A percentile compares a stretch with the other conserved stretches of the same genome.
Conservation (phyloP, 1,284 basidiomycete genomes). For the Boletus hoseneyae region DNA sequence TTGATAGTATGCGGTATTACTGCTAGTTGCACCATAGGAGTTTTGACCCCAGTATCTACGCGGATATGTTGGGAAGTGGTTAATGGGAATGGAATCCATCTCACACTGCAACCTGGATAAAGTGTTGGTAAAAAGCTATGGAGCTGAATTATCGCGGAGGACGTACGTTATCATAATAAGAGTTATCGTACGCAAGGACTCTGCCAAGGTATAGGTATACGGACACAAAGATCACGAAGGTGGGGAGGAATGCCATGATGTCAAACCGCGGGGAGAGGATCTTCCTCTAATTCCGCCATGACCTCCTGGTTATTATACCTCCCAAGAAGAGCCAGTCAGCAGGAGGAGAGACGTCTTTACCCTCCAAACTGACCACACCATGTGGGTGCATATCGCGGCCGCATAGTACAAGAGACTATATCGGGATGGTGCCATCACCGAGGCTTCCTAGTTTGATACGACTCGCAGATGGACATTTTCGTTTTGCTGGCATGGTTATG, state of each 20-base stretch:
- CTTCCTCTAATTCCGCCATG: conserved; percentile 1
- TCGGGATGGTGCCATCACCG: conserved; percentile 4
- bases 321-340: neutral
- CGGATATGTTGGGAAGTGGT: conserved; percentile 7
- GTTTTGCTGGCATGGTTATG: conserved; percentile 13
- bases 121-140: neutral
- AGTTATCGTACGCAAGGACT: conserved; percentile 47
- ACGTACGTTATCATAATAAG: conserved; percentile 60
- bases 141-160: neutral
- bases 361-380: conserved; percentile 4
- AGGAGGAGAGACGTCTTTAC: neutral
- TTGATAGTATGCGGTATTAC: conserved; percentile 22
- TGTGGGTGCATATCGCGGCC: conserved; percentile 6
- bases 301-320: conserved; percentile 23
- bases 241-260: conserved; percentile 15
- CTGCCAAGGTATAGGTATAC: conserved; percentile 16
- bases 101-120: conserved; percentile 49
- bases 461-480: neutral
- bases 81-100: conserved; percentile 17
- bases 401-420: conserved; percentile 14
- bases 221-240: conserved; percentile 3
- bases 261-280: neutral
- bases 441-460: conserved; percentile 9
- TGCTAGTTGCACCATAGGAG: conserved; percentile 25
- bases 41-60: conserved; percentile 31